Conservation (phyloP, 2,329 filamentous ascomycete species). For the Sporothrix pallida region DNA sequence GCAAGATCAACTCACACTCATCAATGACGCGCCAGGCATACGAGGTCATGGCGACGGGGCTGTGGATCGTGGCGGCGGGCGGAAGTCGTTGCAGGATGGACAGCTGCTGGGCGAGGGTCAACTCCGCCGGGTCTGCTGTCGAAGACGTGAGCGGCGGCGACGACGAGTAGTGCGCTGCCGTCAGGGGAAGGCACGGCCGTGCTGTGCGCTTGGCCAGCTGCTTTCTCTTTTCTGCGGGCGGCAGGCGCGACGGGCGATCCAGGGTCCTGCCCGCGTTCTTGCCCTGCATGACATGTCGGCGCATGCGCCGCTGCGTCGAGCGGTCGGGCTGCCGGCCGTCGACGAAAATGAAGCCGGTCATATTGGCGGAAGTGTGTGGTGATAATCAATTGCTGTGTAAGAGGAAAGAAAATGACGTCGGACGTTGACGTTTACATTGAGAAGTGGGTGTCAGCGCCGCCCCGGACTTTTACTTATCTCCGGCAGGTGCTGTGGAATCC, state of each 20-base stretch:
- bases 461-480: background rate
- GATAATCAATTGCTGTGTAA: background rate
- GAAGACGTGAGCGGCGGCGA: too few species aligned
- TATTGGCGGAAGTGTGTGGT: background rate
- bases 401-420: background rate
- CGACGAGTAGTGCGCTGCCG: background rate
- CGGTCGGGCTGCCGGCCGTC: slow-evolving; percentile 13
- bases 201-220: background rate
- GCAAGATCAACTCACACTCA: background rate
- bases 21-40: slow-evolving; percentile 7
- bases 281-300: slow-evolving; percentile 6
- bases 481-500: background rate
- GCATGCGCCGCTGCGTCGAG: slow-evolving; percentile 16
- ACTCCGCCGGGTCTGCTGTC: background rate
- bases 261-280: slow-evolving; percentile 13
- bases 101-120: background rate
- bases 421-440: background rate
- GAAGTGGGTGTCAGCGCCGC: too few species aligned
- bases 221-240: background rate
- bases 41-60: slow-evolving; percentile 10
- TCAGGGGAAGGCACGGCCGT: background rate
- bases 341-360: slow-evolving; percentile 13
- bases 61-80: background rate
- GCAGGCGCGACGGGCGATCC: background rate
- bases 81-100: background rate